Percentiles rank a stretch among this genome's conserved stretches.
phyloP scores from a whole-genome alignment of 768 basidiomycete species.

The Rhizopogon sp. region DNA sequence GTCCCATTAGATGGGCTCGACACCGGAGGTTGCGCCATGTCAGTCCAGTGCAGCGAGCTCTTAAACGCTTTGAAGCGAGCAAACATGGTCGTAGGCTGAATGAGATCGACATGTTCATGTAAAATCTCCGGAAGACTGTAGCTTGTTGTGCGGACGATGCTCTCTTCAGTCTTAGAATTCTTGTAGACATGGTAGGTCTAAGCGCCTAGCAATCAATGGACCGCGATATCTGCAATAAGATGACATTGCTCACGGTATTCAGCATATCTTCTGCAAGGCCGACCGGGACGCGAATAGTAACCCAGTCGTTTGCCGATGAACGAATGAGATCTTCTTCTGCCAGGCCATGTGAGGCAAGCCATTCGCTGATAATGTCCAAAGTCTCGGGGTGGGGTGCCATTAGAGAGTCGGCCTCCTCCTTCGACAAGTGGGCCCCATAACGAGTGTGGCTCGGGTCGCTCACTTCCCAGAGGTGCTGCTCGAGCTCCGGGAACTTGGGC shows the following conservation, averaged over 20 bases:
- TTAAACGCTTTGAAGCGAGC: slow-evolving; percentile 39
- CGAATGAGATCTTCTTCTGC: slow-evolving; percentile 40
- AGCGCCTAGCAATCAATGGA: not conserved
- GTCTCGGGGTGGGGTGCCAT: slow-evolving; percentile 54
- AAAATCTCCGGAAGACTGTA: slow-evolving; percentile 65
- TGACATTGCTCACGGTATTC: slow-evolving; percentile 44
- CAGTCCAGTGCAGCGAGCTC: slow-evolving; percentile 34
- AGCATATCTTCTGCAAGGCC: slow-evolving; percentile 63
- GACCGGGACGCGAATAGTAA: slow-evolving; percentile 55
- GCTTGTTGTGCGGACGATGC: slow-evolving; percentile 56
- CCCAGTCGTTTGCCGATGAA: slow-evolving; percentile 69
- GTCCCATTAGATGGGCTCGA: not conserved
- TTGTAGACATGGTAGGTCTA: slow-evolving; percentile 64
- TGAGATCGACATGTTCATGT: slow-evolving; percentile 56
- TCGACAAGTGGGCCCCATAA: slow-evolving; percentile 57
- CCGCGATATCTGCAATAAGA: not conserved
- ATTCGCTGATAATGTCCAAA: slow-evolving; percentile 50
- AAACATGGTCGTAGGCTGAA: slow-evolving; percentile 74
- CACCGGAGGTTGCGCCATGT: slow-evolving; percentile 2
- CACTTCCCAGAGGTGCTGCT: slow-evolving; percentile 50
- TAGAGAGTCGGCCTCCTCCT: slow-evolving; percentile 59
- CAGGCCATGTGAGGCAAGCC: slow-evolving; percentile 57
- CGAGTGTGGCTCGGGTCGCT: slow-evolving; percentile 51
- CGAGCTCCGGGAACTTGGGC: slow-evolving; percentile 43
- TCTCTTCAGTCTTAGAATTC: slow-evolving; percentile 46